A percentile compares a stretch with the other conserved stretches of the same genome.
Conservation (phyloP, 2,329 filamentous ascomycete species). For the Penicillium corylophilum region DNA sequence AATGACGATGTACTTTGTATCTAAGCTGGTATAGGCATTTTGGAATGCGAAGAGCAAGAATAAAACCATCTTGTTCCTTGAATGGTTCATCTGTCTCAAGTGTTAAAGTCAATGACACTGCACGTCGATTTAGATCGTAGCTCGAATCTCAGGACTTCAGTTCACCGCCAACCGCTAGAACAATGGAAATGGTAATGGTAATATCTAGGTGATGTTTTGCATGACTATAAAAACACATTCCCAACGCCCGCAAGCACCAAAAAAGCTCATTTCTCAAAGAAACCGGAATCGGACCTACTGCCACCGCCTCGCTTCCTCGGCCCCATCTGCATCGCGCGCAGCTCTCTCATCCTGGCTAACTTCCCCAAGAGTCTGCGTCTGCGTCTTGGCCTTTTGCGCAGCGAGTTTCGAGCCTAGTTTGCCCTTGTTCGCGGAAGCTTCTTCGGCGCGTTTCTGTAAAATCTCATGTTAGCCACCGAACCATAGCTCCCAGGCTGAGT, state of each 20-base stretch:
- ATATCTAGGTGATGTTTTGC: not conserved
- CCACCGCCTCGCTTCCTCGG: conserved; percentile 57
- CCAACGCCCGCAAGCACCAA: not conserved
- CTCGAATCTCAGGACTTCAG: too few relatives aligned
- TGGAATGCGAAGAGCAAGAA: not conserved
- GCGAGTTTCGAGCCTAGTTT: conserved; percentile 70
- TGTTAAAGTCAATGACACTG: too few relatives aligned
- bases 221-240: not conserved
- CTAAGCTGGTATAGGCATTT: not conserved
- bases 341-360: conserved; percentile 65
- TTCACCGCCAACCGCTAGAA: too few relatives aligned
- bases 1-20: not conserved
- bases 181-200: too few relatives aligned
- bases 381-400: conserved; percentile 73
- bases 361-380: conserved; percentile 65
- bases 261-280: not conserved
- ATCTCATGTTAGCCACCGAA: not conserved
- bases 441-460: conserved; percentile 63
- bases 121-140: too few relatives aligned
- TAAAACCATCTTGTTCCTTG: not conserved
- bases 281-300: conserved; percentile 49
- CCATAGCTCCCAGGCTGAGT: too few relatives aligned
- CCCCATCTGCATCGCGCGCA: conserved; percentile 66
- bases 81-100: too few relatives aligned
- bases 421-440: conserved; percentile 54